Percentiles rank a stretch among this genome's conserved stretches.
These are phyloP conservation scores for Rhodotorula sphaerocarpa DNA, from an alignment of 768 basidiomycete genomes.

Conservation along the genomic window DNA sequence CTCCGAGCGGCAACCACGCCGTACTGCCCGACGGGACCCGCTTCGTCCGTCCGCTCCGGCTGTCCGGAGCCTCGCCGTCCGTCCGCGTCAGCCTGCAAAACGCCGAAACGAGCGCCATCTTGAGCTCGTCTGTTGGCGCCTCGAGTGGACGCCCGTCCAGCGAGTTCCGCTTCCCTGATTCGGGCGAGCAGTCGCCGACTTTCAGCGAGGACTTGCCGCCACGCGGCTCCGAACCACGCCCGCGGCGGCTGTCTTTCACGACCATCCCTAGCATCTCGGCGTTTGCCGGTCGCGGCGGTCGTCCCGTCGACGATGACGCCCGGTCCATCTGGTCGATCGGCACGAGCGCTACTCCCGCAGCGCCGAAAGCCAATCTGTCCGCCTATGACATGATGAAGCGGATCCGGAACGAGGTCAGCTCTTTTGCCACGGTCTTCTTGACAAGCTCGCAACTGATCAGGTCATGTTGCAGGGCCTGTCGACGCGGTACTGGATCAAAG, in stretches of 20 bases:
- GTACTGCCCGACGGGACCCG: neutral
- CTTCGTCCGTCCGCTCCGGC: slow-evolving; percentile 8
- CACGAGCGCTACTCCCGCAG: neutral
- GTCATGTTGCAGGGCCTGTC: slow-evolving; percentile 48
- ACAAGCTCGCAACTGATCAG: neutral
- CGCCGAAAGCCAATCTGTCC: too few species aligned
- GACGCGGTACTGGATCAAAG: slow-evolving; percentile 98
- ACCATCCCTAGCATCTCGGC: slow-evolving; percentile 19
- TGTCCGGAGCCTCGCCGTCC: slow-evolving; percentile 7
- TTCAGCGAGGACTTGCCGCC: neutral
- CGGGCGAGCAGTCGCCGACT: neutral
- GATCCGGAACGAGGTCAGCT: slow-evolving; percentile 6
- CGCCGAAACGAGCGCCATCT: neutral
- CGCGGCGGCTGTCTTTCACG: slow-evolving; percentile 1
- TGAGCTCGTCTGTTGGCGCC: neutral
- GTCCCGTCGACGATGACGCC: slow-evolving; percentile 10
- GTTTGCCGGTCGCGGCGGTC: neutral
- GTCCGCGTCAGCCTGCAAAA: neutral
- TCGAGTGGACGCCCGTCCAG: neutral
- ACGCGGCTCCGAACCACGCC: neutral
- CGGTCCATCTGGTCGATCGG: slow-evolving; percentile 8
- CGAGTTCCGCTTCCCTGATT: neutral
- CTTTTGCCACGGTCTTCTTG: neutral
- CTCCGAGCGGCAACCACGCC: neutral
- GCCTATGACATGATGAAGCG: neutral